Evolutionary conservation across 345 rosid species (phyloP).

Genomic region (Lumnitzera racemosa): DNA sequence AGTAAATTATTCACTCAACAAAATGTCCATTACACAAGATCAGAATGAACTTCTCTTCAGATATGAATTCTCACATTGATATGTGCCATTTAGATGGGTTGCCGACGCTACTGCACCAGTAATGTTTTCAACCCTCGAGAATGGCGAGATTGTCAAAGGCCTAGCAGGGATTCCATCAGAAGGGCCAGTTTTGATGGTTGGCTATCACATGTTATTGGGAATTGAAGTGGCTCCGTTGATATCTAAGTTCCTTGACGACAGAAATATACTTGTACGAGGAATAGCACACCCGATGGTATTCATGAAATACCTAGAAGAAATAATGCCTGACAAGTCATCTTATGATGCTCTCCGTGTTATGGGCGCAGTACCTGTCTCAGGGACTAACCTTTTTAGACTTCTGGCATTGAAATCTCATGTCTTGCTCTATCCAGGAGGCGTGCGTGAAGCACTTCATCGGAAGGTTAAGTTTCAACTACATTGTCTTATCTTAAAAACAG

Average conservation of each 20-base stretch:
- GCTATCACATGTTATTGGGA: slow-evolving; percentile 74
- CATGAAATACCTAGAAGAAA: slow-evolving; percentile 21
- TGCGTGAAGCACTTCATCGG: slow-evolving; percentile 74
- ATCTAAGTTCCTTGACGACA: slow-evolving; percentile 28
- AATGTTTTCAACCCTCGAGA: slow-evolving; percentile 60
- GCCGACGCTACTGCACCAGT: slow-evolving; percentile 38
- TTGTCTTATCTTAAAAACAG: not conserved
- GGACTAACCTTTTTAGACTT: slow-evolving; percentile 42
- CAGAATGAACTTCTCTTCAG: no score
- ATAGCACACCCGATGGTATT: slow-evolving; percentile 60
- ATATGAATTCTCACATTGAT: not conserved
- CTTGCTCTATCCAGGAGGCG: slow-evolving; percentile 77
- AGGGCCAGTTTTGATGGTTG: slow-evolving; percentile 72
- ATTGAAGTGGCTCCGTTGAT: slow-evolving; percentile 44
- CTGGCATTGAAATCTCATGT: slow-evolving; percentile 54
- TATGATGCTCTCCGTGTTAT: slow-evolving; percentile 40
- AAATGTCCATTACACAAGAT: no score
- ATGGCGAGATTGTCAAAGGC: slow-evolving; percentile 58
- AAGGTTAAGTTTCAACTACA: slow-evolving; percentile 34
- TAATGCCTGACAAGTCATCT: slow-evolving; percentile 18
- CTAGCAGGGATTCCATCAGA: slow-evolving; percentile 67
- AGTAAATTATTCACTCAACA: no score
- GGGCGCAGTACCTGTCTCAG: slow-evolving; percentile 75
- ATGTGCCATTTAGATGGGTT: slow-evolving; percentile 23
- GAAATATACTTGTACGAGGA: slow-evolving; percentile 56